Evolutionary conservation across 352 stramenopile species (phyloP), one percentile per base, ranked within the genome.

Genomic region (Pythium coloratum): DNA sequence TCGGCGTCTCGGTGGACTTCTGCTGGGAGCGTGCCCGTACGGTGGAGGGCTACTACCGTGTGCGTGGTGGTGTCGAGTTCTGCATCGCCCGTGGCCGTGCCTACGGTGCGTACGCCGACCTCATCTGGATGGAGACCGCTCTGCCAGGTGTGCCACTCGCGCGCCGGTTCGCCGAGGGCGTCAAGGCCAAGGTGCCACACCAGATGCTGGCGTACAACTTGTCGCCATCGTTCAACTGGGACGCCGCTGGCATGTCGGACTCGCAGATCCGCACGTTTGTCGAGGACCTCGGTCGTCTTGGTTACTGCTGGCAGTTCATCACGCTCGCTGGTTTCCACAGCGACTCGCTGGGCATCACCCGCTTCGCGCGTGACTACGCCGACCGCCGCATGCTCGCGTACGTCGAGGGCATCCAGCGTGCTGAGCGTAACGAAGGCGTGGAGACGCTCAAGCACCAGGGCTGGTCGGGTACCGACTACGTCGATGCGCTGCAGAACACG

Each of bases 131-230:
- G 96, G 97, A 99, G 79, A 99, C 96, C 16, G 88, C 84, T 36
- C 92, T 96, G 62, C 97, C 97, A n/a, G 90, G 89, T 59, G 89
- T 99, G 64, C 79, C 83, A n/a, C 92, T 99, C 72, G 96, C 97
- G 13, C 87, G 88, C 59, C 91, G 91, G 47, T 99, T 99, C 66
- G 94, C 93, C 18, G 80, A 98, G 20, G 95, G 94, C 50, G 90
- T 99, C 20, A 96, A 98, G 69, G 74, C 86, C 18, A 87, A 90
- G 47, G 74, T 94, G 38, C 97, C 97, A 13, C 85, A 98, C 76
- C 93, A 99, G 75, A 99, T 99, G 95, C 88, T 99, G 66, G 96
- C 97, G 57, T 99, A 99, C 90, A 99, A 99, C 85, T 64, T 99
- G 63, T 98, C 90, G 62, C 97, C 97, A 60, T 98, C 89, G 62